Conservation (phyloP, 441 rosid species). For the Manihot esculenta region DNA sequence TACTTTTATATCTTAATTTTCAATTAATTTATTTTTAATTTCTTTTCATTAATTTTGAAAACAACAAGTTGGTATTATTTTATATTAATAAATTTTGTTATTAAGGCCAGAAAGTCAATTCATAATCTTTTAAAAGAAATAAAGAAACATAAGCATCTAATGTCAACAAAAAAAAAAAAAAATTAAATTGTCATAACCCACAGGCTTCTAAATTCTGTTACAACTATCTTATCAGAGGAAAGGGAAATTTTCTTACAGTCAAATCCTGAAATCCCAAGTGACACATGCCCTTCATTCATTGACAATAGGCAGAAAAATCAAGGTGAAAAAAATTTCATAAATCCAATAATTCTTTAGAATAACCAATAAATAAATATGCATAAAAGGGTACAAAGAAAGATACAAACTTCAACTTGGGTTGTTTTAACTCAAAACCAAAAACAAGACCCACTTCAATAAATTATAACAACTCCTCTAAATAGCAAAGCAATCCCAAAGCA, state of each 20-base stretch:
- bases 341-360: not conserved
- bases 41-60: not conserved
- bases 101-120: not conserved
- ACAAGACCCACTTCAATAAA: conserved; percentile 8
- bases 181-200: not conserved
- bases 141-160: not conserved
- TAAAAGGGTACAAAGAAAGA: not conserved
- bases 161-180: not conserved
- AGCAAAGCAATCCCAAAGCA: conserved; percentile 21
- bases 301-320: too few relatives aligned
- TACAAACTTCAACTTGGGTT: not conserved
- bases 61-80: not conserved
- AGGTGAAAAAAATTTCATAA: not conserved
- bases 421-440: not conserved
- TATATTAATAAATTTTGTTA: not conserved
- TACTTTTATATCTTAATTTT: too few relatives aligned
- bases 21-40: too few relatives aligned
- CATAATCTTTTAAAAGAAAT: too few relatives aligned
- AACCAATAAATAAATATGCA: not conserved
- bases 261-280: not conserved
- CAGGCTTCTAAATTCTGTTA: not conserved
- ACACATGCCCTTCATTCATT: not conserved
- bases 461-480: not conserved
- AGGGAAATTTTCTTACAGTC: too few relatives aligned
- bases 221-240: not conserved